Base-by-base conservation (phyloP, 192 early-diverging fungal genomes). In the Backusella luteola region DNA sequence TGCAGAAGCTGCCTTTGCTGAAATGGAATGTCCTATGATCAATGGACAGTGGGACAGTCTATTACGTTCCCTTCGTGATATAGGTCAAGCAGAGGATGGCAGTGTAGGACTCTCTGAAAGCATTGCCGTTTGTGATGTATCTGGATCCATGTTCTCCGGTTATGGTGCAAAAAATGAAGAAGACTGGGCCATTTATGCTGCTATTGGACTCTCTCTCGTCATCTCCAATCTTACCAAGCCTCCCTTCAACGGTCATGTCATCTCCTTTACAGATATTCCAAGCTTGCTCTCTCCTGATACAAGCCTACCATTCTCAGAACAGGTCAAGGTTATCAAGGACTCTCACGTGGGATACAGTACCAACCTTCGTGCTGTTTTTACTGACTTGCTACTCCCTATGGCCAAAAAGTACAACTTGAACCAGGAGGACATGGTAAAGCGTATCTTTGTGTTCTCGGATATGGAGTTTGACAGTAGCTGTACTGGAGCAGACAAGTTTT, bases 371-470 rank as follows among this genome's bases (percentile, higher is more conserved):
- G 78, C 71, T 26, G 84, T 84, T 0, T 88, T 88, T 66, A 76
- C 63, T 0, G 35, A 78, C 1, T 66, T 80, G 1, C 73, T 88
- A 17, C 66, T 88, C 14, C 41, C 41, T 35, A 76, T 85, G 44
- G 84, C 87, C 14, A 56, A 80, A 59, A 63, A 78, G 21, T 75
- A 67, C 66, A 85, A 77, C 7, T 12, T 88, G 0, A 19, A 35
- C 0, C 63, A 79, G 21, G 66, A 87, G 38, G 82, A 82, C 6
- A 88, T 88, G 87, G 80, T 86, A 17, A 85, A 88, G 79, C 84
- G 84, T 4, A 66, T 88, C 69, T 85, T 88, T 76, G 67, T 88
- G 21, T 84, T 88, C 29, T 81, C 86, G 2, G 87, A 88, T 44
- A 88, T 88, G 87, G 82, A 88, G 68, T 88, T 88, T 73, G 76